These are phyloP conservation scores for Exophiala spinifera DNA, from an alignment of 2,329 filamentous ascomycete species.

Conservation along the genomic window DNA sequence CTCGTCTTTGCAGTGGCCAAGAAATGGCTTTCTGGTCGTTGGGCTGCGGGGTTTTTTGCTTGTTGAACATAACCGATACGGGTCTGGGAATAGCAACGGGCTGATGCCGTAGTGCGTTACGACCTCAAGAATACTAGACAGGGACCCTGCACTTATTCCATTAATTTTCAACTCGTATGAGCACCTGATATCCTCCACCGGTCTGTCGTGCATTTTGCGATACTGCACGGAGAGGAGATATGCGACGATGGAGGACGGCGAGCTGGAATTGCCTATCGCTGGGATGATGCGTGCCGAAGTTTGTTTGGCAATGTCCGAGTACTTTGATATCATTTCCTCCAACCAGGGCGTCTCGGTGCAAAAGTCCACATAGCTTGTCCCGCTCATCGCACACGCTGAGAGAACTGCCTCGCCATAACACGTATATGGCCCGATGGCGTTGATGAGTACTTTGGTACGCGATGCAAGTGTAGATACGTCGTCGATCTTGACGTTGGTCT, in stretches of 20 bases:
- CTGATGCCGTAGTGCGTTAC: not conserved
- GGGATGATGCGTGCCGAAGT: not conserved
- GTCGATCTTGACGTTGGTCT: constrained; percentile 38
- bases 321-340: constrained; percentile 3
- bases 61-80: too few relatives aligned
- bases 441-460: constrained; percentile 58
- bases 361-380: constrained; percentile 2
- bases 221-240: not conserved
- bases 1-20: not conserved
- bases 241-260: not conserved
- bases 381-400: constrained; percentile 49
- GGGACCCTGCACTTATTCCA: not conserved
- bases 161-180: not conserved
- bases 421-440: constrained; percentile 59
- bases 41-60: too few relatives aligned
- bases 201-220: not conserved
- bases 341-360: constrained; percentile 5
- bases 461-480: constrained; percentile 50
- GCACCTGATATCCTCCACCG: not conserved
- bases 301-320: not conserved
- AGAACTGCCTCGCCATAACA: constrained; percentile 60
- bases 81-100: not conserved
- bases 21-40: not conserved
- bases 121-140: not conserved
- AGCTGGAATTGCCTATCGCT: constrained; percentile 3